These are phyloP conservation scores for Lithohypha guttulata DNA, from an alignment of 2,329 filamentous ascomycete species.

Conservation along the genomic window DNA sequence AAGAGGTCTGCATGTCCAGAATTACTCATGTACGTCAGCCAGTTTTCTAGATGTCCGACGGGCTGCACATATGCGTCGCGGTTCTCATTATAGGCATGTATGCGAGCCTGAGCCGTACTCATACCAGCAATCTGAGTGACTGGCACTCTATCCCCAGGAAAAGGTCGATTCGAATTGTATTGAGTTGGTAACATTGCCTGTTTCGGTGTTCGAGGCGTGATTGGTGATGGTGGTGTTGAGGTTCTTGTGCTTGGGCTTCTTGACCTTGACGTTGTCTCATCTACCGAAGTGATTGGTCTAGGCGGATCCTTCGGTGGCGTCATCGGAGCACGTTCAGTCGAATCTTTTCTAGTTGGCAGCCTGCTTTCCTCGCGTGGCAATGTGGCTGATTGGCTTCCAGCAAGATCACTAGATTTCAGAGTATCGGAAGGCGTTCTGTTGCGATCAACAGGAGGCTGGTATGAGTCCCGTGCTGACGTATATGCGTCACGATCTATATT, in stretches of 20 bases:
- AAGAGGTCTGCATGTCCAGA: slow-evolving; percentile 43
- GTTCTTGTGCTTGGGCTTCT: neutral
- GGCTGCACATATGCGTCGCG: slow-evolving; percentile 58
- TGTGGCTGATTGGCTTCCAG: no score
- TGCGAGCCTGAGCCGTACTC: slow-evolving; percentile 54
- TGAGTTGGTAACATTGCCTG: slow-evolving; percentile 15
- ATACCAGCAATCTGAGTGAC: slow-evolving; percentile 72
- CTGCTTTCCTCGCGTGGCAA: no score
- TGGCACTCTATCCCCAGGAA: slow-evolving; percentile 28
- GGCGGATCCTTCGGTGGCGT: slow-evolving; percentile 1
- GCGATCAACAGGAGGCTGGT: no score
- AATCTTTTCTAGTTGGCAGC: no score
- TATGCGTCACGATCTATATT: no score
- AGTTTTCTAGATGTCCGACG: slow-evolving; percentile 62
- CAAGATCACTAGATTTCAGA: no score
- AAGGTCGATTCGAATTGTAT: slow-evolving; percentile 24
- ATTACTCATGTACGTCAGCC: slow-evolving; percentile 35
- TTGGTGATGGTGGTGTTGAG: neutral
- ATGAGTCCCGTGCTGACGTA: no score
- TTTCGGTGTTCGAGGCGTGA: slow-evolving; percentile 11
- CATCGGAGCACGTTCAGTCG: neutral
- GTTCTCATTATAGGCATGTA: slow-evolving; percentile 62
- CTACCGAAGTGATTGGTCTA: neutral
- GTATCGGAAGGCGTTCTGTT: no score
- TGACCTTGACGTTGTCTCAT: neutral